Evolutionary conservation across 257 asterid species (phyloP).

Genomic region (Primulina eburnea): DNA sequence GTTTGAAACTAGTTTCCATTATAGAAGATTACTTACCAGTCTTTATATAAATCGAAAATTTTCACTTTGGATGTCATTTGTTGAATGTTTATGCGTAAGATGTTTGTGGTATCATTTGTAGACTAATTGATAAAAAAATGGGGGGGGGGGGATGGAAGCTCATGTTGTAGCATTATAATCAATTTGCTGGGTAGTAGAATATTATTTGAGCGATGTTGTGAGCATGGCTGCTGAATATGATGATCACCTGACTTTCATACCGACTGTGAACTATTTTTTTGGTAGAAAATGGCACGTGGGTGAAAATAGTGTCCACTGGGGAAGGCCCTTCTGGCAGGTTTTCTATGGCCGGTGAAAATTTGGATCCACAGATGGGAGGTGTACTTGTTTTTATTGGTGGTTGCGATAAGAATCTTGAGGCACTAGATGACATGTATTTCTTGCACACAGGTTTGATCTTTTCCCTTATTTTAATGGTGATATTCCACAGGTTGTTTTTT

Average conservation of each 20-base stretch:
- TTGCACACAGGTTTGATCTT: constrained; percentile 71
- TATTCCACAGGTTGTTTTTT: constrained; percentile 22
- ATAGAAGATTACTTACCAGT: background rate
- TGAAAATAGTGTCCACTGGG: constrained; percentile 58
- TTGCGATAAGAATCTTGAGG: constrained; percentile 92
- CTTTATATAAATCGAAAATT: background rate
- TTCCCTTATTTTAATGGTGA: constrained; percentile 4
- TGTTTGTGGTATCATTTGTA: background rate
- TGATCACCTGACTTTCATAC: constrained; percentile 1
- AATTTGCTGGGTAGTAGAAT: background rate
- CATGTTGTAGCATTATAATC: background rate
- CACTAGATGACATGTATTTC: constrained; percentile 82
- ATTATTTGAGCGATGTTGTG: constrained; percentile 3
- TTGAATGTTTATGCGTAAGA: background rate
- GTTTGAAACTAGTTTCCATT: constrained; percentile 9
- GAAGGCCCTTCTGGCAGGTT: constrained; percentile 91
- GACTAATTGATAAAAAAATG: background rate
- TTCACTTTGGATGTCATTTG: constrained; percentile 13
- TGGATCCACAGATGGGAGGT: constrained; percentile 88
- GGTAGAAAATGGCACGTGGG: constrained; percentile 79
- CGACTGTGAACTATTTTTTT: constrained; percentile 17
- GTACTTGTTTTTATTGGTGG: constrained; percentile 87
- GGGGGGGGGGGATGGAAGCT: background rate
- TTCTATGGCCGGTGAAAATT: constrained; percentile 88
- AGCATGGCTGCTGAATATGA: constrained; percentile 12